A percentile compares a stretch with the other conserved stretches of the same genome.
Conservation (phyloP, 2,329 filamentous ascomycete species). For the Dendrostoma leiphaemia region DNA sequence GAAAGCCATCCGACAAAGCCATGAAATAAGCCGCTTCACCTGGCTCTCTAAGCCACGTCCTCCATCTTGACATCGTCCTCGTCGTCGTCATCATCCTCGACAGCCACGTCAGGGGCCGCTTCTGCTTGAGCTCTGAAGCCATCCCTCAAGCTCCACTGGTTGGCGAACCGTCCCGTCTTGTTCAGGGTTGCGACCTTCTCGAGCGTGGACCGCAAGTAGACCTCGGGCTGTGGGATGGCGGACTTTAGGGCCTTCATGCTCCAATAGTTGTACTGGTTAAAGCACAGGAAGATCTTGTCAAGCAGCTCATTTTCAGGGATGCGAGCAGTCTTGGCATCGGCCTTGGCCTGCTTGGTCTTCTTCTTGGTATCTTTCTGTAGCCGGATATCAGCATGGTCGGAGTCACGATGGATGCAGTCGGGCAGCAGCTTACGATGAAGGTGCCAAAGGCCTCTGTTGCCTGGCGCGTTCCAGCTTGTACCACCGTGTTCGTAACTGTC, state of each 20-base stretch:
- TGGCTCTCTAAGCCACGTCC: constrained; percentile 51
- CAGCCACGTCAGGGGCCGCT: constrained; percentile 42
- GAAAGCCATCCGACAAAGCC: not conserved
- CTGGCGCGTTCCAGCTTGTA: constrained; percentile 54
- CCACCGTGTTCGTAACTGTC: constrained; percentile 51
- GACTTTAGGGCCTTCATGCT: constrained; percentile 83
- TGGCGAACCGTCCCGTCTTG: constrained; percentile 80
- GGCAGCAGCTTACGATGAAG: constrained; percentile 54
- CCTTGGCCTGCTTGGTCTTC: constrained; percentile 56
- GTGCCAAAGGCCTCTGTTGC: constrained; percentile 44
- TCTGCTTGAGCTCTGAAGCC: constrained; percentile 48
- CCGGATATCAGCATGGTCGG: constrained; percentile 9
- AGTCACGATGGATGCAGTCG: not conserved
- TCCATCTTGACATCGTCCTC: constrained; percentile 73
- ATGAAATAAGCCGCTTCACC: not conserved
- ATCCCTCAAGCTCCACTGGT: constrained; percentile 77
- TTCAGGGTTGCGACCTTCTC: constrained; percentile 81
- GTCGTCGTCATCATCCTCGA: constrained; percentile 58
- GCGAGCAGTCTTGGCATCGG: constrained; percentile 82
- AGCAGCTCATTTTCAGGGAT: constrained; percentile 86
- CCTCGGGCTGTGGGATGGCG: constrained; percentile 80
- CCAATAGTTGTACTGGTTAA: constrained; percentile 88
- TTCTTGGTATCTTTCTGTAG: constrained; percentile 50
- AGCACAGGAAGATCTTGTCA: constrained; percentile 80
- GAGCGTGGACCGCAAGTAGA: constrained; percentile 83